Conservation (phyloP, 495 filamentous ascomycete species). For the Pyrenula massariospora region DNA sequence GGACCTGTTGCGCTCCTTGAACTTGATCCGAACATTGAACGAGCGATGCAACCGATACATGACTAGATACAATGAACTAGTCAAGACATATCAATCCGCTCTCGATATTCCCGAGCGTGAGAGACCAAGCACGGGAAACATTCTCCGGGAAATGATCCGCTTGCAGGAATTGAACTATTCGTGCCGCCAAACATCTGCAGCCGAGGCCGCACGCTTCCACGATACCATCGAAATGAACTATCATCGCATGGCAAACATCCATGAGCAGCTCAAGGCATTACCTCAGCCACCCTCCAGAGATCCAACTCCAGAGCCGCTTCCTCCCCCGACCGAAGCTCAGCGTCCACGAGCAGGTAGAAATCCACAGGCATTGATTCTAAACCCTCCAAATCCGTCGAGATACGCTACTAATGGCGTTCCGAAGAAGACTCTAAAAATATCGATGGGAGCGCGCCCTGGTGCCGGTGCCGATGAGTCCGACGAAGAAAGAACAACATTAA, state of each 20-base stretch:
- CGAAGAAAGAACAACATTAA: conserved; percentile 19
- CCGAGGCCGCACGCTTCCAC: conserved; percentile 71
- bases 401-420: conserved; percentile 10
- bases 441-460: conserved; percentile 23
- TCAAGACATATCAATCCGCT: conserved; percentile 60
- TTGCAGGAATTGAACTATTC: conserved; percentile 54
- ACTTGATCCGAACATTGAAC: conserved; percentile 76
- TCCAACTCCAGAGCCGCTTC: conserved; percentile 42
- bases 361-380: conserved; percentile 42
- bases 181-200: conserved; percentile 57
- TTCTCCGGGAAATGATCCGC: conserved; percentile 67
- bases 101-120: conserved; percentile 44
- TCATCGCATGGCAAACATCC: conserved; percentile 64
- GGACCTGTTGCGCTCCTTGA: conserved; percentile 82
- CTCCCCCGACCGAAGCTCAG: conserved; percentile 36
- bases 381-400: conserved; percentile 41
- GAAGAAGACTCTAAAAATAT: conserved; percentile 25
- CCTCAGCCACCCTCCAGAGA: conserved; percentile 59
- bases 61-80: conserved; percentile 56
- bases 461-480: conserved; percentile 36
- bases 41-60: conserved; percentile 54
- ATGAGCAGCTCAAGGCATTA: conserved; percentile 68
- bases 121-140: conserved; percentile 34
- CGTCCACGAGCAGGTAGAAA: conserved; percentile 36
- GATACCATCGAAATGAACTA: conserved; percentile 71